These are phyloP conservation scores for Trichoderma sp. DNA, from an alignment of 2,329 filamentous ascomycete genomes.

Conservation along the genomic window DNA sequence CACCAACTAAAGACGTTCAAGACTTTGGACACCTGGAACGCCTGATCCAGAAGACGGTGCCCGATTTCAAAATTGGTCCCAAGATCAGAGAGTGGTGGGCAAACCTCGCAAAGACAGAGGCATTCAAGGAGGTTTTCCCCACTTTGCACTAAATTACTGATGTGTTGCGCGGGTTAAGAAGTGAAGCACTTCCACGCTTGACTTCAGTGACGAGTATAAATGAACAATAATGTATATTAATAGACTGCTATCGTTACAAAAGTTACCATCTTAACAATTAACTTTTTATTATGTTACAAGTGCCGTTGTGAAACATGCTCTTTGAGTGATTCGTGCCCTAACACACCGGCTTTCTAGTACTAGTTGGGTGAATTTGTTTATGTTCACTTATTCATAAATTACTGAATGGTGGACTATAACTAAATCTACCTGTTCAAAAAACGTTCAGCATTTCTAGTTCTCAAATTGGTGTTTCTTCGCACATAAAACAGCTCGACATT, in stretches of 20 bases:
- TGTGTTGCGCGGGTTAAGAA: no score
- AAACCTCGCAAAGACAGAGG: constrained; percentile 10
- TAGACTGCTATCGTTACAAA: not conserved
- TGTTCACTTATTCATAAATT: not conserved
- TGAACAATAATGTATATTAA: not conserved
- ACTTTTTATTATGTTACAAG: not conserved
- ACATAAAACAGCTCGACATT: not conserved
- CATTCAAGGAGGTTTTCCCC: constrained; percentile 28
- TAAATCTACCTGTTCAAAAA: not conserved
- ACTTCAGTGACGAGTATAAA: not conserved
- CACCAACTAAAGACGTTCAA: not conserved
- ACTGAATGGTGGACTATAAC: not conserved
- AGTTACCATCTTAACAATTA: not conserved
- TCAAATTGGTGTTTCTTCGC: not conserved
- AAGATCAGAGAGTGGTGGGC: constrained; percentile 28
- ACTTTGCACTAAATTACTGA: constrained; percentile 12
- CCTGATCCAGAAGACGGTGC: constrained; percentile 6
- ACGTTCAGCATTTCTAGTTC: not conserved
- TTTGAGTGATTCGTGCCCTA: not conserved
- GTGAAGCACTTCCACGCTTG: no score
- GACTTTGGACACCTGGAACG: constrained; percentile 22
- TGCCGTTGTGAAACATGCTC: not conserved
- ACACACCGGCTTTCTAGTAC: not conserved
- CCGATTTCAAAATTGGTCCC: constrained; percentile 20
- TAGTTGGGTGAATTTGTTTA: not conserved